A percentile compares a stretch with the other conserved stretches of the same genome.
phyloP scores from a whole-genome alignment of 2,329 filamentous ascomycete species.

The Eurotiales sp. region DNA sequence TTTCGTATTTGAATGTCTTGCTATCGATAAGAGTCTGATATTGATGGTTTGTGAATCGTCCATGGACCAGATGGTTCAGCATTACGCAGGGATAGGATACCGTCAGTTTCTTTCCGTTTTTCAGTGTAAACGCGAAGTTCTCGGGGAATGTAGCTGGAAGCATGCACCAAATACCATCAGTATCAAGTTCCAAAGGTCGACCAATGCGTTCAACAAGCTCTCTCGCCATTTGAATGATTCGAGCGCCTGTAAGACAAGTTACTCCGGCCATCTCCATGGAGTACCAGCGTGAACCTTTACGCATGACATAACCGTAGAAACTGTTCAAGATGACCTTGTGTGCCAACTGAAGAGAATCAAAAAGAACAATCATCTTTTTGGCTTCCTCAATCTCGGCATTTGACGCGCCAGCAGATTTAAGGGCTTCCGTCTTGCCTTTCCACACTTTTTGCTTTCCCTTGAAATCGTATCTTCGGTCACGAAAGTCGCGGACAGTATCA shows the following conservation, averaged over 20 bases:
- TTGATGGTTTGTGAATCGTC: conserved; percentile 91
- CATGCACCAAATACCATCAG: conserved; percentile 99
- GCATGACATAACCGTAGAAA: conserved; percentile 99
- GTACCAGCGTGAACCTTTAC: conserved; percentile 98
- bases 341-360: conserved; percentile 90
- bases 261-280: conserved; percentile 99
- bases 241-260: conserved; percentile 91
- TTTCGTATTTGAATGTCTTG: conserved; percentile 83
- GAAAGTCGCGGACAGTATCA: conserved; percentile 90
- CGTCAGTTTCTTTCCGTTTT: conserved; percentile 92
- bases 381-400: conserved; percentile 79
- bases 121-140: conserved; percentile 90
- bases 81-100: conserved; percentile 98
- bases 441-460: conserved; percentile 97
- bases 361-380: conserved; percentile 98
- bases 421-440: conserved; percentile 89
- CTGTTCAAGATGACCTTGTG: conserved; percentile 99
- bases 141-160: conserved; percentile 93
- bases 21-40: conserved; percentile 86
- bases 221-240: conserved; percentile 94
- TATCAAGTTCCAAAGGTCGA: conserved; percentile 88
- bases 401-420: conserved; percentile 78
- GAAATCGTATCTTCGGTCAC: conserved; percentile 96
- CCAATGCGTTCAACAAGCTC: conserved; percentile 91
- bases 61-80: conserved; percentile 96